A percentile compares a stretch with the other conserved stretches of the same genome.
These are phyloP conservation scores for Alisma plantagoaquatica DNA, from an alignment of 106 monocot species.

Conservation along the genomic window DNA sequence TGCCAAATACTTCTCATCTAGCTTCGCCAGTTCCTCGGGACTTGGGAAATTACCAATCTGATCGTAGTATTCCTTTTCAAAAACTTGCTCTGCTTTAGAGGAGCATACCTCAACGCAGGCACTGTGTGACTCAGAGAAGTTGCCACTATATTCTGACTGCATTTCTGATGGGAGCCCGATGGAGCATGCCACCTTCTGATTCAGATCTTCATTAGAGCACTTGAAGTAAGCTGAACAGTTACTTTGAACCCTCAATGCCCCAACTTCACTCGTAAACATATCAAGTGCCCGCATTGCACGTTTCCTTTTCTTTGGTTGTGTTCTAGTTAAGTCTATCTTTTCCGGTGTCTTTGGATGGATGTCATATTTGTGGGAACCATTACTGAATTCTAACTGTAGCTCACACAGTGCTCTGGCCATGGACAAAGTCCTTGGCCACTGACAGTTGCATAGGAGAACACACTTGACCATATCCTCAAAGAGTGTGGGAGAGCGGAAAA, in stretches of 20 bases:
- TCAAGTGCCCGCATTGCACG: constrained; percentile 5
- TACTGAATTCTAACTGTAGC: constrained; percentile 41
- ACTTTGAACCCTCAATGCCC: no score
- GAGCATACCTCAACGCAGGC: no score
- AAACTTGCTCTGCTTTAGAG: no score
- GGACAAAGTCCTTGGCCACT: constrained; percentile 72
- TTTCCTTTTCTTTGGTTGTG: constrained; percentile 18
- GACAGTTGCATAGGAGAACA: constrained; percentile 88
- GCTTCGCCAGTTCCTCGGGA: constrained; percentile 52
- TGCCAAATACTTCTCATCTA: constrained; percentile 38
- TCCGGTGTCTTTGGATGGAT: constrained; percentile 64
- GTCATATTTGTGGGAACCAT: constrained; percentile 4
- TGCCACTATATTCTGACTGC: no score
- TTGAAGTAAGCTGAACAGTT: no score
- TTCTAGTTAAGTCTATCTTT: constrained; percentile 35
- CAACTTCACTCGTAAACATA: no score
- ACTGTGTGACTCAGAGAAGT: no score
- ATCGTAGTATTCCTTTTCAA: no score
- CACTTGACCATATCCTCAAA: constrained; percentile 96
- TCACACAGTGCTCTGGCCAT: constrained; percentile 72
- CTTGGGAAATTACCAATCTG: constrained; percentile 54
- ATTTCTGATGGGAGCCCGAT: no score
- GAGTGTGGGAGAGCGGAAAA: constrained; percentile 75
- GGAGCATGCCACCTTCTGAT: no score
- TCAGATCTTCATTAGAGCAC: no score